Evolutionary conservation across 176 grass and related monocot species (phyloP).

Genomic region (Bothriochloa decipiens): DNA sequence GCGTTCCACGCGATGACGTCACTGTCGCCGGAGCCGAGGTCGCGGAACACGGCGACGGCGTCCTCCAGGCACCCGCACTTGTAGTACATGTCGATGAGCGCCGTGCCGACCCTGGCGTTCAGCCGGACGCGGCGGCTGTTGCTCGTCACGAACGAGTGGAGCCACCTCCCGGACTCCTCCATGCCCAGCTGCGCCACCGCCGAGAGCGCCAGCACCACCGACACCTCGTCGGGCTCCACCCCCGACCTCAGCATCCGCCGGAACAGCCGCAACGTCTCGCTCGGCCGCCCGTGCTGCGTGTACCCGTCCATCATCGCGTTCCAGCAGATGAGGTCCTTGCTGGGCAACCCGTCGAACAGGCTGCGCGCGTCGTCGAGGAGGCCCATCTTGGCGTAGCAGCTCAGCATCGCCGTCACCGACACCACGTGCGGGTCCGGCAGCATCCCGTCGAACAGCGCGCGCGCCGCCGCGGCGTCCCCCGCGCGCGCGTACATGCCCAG

Average conservation of each 20-base stretch:
- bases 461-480: conserved; percentile 62
- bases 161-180: conserved; percentile 68
- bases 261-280: conserved; percentile 67
- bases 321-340: conserved; percentile 82
- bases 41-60: conserved; percentile 62
- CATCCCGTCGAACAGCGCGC: conserved; percentile 77
- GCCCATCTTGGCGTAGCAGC: conserved; percentile 76
- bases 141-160: conserved; percentile 76
- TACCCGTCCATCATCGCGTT: conserved; percentile 98
- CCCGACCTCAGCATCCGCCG: conserved; percentile 67
- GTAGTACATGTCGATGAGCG: conserved; percentile 92
- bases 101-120: conserved; percentile 75
- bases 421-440: conserved; percentile 56
- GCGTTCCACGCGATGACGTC: conserved; percentile 82
- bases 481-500: conserved; percentile 91
- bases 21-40: conserved; percentile 42
- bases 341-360: conserved; percentile 63
- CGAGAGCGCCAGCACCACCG: conserved; percentile 60
- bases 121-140: conserved; percentile 34
- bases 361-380: conserved; percentile 56
- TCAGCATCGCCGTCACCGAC: conserved; percentile 87
- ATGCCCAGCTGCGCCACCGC: conserved; percentile 74
- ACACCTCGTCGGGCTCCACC: conserved; percentile 59
- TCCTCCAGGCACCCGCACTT: conserved; percentile 93
- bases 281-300: conserved; percentile 64